Evolutionary conservation across 768 basidiomycete genomes (phyloP), one percentile per base, ranked within the genome.

Genomic region (Coprinopsis strossmayeri): DNA sequence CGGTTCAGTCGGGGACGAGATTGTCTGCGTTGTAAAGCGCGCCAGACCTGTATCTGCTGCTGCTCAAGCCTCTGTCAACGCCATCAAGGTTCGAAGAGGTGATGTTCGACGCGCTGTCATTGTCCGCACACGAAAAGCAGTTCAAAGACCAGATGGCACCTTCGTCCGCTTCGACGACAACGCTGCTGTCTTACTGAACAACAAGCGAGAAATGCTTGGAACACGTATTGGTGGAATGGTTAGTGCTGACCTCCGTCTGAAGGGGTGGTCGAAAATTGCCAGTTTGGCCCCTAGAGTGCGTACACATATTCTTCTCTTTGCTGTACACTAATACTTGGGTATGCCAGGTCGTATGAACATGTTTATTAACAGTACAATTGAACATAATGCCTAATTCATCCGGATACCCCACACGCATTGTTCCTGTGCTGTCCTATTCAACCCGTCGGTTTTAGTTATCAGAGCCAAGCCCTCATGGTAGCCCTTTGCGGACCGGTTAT

Each of bases 81-180:
- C 88, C 2, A 78, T 92, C 56, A 97, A 96, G 70, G 91, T 97
- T 11, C 81, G 91, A 21, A 78, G 84, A 48, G 95, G 95, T 18
- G 95, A 97, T 63, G 90, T 98, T 35, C 82, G 92, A n/a, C 81
- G 92, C 55, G 95, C 95, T 0, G 86, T 98, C 55, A 88, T 98
- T 48, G 95, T 98, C 7, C 82, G 95, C 28, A 93, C 91, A n/a
- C 79, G 81, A 58, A 95, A 96, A 66, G 65, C 81, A 20, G 86
- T 91, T 3, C 77, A 81, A 34, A 72, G 95, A 61, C 84, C 92
- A 18, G 95, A 97, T 66, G 95, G 95, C 12, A 78, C 91, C 24
- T 73, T 79, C 57, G 73, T 97, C 54, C 74, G 88, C 38, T 98
- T 97, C 66, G 95, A 97, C 68, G 95, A 97, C 75, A 97, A 97